Conservation (phyloP, 164 flowering plant species). For the Kingdonia uniflora region DNA sequence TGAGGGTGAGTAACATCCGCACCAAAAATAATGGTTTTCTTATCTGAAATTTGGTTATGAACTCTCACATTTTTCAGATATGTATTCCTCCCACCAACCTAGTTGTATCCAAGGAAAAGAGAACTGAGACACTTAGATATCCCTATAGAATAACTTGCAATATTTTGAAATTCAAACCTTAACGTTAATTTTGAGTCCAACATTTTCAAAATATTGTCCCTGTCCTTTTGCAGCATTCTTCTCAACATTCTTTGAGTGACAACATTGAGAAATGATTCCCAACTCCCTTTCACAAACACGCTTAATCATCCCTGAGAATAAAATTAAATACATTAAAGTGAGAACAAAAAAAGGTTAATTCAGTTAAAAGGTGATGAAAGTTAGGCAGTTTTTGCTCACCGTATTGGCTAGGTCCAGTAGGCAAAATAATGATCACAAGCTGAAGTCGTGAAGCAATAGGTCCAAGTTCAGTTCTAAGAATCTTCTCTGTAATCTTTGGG, state of each 20-base stretch:
- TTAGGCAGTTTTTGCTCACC: conserved; percentile 20
- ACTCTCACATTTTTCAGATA: conserved; percentile 31
- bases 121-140: not conserved
- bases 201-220: conserved; percentile 24
- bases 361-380: not conserved
- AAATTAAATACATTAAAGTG: not conserved
- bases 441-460: no score
- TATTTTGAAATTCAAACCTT: conserved; percentile 26
- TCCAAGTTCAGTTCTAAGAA: no score
- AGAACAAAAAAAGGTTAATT: not conserved
- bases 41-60: conserved; percentile 29
- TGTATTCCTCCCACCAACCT: conserved; percentile 48
- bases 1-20: conserved; percentile 58
- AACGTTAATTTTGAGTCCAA: conserved; percentile 34
- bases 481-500: no score
- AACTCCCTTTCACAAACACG: conserved; percentile 27
- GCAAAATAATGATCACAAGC: conserved; percentile 66
- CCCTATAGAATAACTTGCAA: not conserved
- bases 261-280: conserved; percentile 27
- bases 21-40: conserved; percentile 46
- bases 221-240: not conserved
- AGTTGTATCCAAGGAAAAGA: not conserved
- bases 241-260: conserved; percentile 14
- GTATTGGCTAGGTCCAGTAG: conserved; percentile 58
- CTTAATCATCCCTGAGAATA: conserved; percentile 21